Evolutionary conservation across 768 basidiomycete genomes (phyloP).

Genomic region (Phylloporus rhodoxanthus): DNA sequence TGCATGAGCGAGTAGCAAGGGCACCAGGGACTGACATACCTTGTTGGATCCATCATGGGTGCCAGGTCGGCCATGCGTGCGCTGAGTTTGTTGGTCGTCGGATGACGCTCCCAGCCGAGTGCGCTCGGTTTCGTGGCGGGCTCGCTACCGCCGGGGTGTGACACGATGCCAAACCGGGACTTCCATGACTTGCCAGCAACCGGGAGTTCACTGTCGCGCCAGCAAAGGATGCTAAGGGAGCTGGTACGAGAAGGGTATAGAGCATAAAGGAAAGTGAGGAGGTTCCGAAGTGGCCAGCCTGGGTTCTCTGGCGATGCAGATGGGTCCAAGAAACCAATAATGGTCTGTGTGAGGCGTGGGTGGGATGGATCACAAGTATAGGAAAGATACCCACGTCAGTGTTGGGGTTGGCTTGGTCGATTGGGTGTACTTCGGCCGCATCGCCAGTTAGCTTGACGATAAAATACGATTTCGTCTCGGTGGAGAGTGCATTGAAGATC

Average conservation of each 20-base stretch:
- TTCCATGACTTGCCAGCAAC: conserved; percentile 42
- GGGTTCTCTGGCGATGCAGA: conserved; percentile 70
- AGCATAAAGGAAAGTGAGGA: conserved; percentile 73
- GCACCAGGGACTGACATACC: conserved; percentile 37
- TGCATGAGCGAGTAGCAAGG: background rate
- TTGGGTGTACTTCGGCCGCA: conserved; percentile 39
- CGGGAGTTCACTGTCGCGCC: conserved; percentile 61
- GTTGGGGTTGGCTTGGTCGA: conserved; percentile 52
- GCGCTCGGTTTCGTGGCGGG: conserved; percentile 45
- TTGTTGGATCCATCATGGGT: conserved; percentile 91
- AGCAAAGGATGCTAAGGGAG: conserved; percentile 63
- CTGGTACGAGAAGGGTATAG: conserved; percentile 46
- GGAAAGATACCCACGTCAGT: conserved; percentile 37
- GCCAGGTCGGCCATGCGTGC: conserved; percentile 87
- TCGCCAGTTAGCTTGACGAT: conserved; percentile 43
- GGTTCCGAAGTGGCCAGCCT: conserved; percentile 92
- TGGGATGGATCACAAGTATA: conserved; percentile 9
- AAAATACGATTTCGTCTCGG: conserved; percentile 51
- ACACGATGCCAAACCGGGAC: conserved; percentile 56
- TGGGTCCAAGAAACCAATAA: conserved; percentile 76
- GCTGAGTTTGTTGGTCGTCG: conserved; percentile 71
- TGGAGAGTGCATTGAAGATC: conserved; percentile 46
- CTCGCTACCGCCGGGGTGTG: conserved; percentile 14
- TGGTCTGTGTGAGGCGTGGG: conserved; percentile 29
- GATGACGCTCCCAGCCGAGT: conserved; percentile 95